Evolutionary conservation across 345 rosid genomes (phyloP).

Genomic region (Capsella bursapastoris): DNA sequence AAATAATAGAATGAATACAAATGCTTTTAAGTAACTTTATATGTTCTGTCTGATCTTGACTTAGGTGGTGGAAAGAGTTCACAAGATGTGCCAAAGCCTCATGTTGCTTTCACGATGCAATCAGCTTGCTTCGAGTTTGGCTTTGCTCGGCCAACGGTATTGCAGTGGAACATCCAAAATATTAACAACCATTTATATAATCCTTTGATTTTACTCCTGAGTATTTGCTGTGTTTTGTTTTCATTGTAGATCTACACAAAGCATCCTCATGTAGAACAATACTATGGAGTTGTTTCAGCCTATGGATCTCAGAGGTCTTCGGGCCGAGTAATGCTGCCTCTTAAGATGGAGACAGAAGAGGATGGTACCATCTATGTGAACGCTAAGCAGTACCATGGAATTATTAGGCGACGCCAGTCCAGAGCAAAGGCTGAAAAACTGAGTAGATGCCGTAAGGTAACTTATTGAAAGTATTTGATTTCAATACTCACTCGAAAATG

Average conservation of each 20-base stretch:
- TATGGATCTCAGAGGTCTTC: slow-evolving; percentile 54
- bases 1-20: neutral
- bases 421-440: slow-evolving; percentile 75
- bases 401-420: slow-evolving; percentile 84
- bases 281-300: slow-evolving; percentile 75
- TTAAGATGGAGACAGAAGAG: slow-evolving; percentile 61
- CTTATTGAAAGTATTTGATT: slow-evolving; percentile 7
- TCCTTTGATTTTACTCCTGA: slow-evolving; percentile 15
- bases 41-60: neutral
- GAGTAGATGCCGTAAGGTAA: slow-evolving; percentile 68
- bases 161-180: neutral
- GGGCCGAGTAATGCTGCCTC: slow-evolving; percentile 78
- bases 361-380: slow-evolving; percentile 85
- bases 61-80: slow-evolving; percentile 64
- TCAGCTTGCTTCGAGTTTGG: slow-evolving; percentile 70
- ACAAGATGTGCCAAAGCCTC: slow-evolving; percentile 57
- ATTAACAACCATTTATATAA: neutral
- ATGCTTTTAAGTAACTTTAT: neutral
- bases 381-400: slow-evolving; percentile 94
- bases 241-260: slow-evolving; percentile 61
- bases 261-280: slow-evolving; percentile 62
- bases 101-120: slow-evolving; percentile 52
- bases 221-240: slow-evolving; percentile 19
- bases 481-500: neutral
- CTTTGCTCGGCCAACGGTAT: slow-evolving; percentile 69